Evolutionary conservation across 257 asterid species (phyloP), one percentile per base, ranked within the genome.

Genomic region (Coffea canephora): DNA sequence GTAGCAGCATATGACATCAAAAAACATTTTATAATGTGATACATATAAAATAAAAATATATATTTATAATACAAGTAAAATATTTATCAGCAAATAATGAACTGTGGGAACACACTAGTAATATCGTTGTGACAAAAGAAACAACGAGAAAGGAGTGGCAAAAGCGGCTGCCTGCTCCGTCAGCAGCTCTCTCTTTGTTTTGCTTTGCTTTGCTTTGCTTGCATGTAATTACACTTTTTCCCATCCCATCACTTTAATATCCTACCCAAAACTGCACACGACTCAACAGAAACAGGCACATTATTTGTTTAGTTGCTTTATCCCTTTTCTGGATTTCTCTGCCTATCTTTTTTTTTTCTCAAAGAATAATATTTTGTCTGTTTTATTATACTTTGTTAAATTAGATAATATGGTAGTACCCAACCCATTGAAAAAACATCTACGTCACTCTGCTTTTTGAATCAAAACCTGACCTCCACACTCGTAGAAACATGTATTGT

Each of bases 181-280:
- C 25, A 57, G 25, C 65, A 0, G 18, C 10, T 19, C 25, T 57
- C 52, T 48, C 52, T 48, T 48, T 48, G 12, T 39, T 39, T 39
- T 39, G 43, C 43, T 39, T 48, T 48, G 11, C 11, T 39, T 39
- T 39, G 43, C 43, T 39, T 48, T 48, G 11, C 11, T 71, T 74
- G 82, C 82, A 79, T 79, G 65, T 65, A 48, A 65, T 77, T 54
- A 21, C 79, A 76, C 73, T 62, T 41, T 78, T 78, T 23, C 41
- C 67, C 57, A 52, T 31, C 77, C 57, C 50, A 46, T 39, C 43
- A 39, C 43, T 39, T 39, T 39, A 39, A 39, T 39, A 39, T 39
- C 43, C 43, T 2, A 39, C 43, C 43, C 43, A 39, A 39, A 39
- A 39, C 43, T 39, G 43, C 43, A 39, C 43, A 39, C 43, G 43